Base-by-base conservation (phyloP, 1,284 basidiomycete genomes). In the Leccinum fuscescens region DNA sequence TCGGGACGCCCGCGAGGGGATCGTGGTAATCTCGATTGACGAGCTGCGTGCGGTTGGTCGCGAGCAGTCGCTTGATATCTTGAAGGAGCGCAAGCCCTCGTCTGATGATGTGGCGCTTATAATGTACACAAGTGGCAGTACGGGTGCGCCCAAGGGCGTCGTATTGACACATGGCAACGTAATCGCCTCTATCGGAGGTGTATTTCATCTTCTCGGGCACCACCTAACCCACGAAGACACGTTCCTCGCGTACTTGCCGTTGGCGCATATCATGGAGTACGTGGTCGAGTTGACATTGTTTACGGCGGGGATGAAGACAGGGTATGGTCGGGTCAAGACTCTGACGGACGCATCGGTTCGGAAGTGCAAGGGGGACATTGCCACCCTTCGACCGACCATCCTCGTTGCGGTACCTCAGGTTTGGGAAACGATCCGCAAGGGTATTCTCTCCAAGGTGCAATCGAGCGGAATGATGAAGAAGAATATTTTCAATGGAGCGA, bases 121-220 rank as follows among this genome's bases (percentile, higher is more conserved):
- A 78, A 98, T 98, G 96, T 98, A 98, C 81, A 98, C 96, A 22
- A 90, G 86, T 63, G 94, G 95, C n/a, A 90, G 88, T 59, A 96
- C 94, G 0, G 96, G 96, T 27, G 79, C 91, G 7, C 96, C 96
- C 52, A 98, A 98, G 79, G 96, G 96, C 67, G 96, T 97, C 62
- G 82, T 92, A 59, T 87, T 99, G 66, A 91, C 88, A 2, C 95
- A 98, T 75, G 76, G 80, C 52, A 98, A 98, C 78, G 85, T 98
- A 63, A 79, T 96, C 56, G 88, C 95, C 2, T 89, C 92, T 17
- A 81, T 97, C 59, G 94, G 88, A 7, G 91, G 90, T 29, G 83
- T 97, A 17, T 84, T 85, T 74, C 77, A 77, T 29, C 81, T 97
- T 2, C 80, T 97, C 2, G 90, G 91, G 22, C 90, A 94, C 68